Conservation (phyloP, 1,139 yeast species). For the Pichia sp. region DNA sequence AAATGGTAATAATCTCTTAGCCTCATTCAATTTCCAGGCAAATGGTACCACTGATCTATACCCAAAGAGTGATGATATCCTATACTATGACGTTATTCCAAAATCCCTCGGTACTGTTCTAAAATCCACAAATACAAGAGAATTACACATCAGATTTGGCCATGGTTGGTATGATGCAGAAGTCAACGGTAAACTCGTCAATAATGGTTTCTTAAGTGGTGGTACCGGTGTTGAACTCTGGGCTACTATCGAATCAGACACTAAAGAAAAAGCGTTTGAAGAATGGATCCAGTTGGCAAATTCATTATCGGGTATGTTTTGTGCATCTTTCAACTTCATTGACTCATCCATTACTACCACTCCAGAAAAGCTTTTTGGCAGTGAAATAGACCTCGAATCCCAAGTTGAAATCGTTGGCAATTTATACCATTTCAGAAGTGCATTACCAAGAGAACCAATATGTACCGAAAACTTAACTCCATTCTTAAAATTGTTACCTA, state of each 20-base stretch:
- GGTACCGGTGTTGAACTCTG: conserved; percentile 97
- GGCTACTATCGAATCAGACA: conserved; percentile 74
- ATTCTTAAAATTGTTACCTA: conserved; percentile 82
- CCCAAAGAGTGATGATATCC: conserved; percentile 28
- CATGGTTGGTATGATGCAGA: conserved; percentile 97
- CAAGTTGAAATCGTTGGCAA: conserved; percentile 35
- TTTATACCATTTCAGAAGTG: conserved; percentile 70
- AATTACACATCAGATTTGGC: conserved; percentile 79
- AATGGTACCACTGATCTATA: conserved; percentile 45
- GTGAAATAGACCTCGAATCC: conserved; percentile 24
- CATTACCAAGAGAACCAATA: conserved; percentile 92
- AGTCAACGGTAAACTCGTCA: conserved; percentile 82
- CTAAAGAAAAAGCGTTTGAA: conserved; percentile 51
- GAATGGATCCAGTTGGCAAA: conserved; percentile 76
- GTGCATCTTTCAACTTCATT: conserved; percentile 91
- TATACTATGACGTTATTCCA: conserved; percentile 78
- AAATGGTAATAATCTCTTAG: conserved; percentile 63
- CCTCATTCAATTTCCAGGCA: conserved; percentile 67
- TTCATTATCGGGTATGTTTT: conserved; percentile 84
- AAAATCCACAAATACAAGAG: conserved; percentile 63
- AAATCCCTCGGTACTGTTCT: conserved; percentile 78
- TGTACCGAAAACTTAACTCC: conserved; percentile 98
- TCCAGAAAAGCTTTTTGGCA: conserved; percentile 53
- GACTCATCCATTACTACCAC: conserved; percentile 76
- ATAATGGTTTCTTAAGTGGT: conserved; percentile 70